Base-by-base conservation (phyloP, 2,329 filamentous ascomycete species). In the Aspergillus fischeri region DNA sequence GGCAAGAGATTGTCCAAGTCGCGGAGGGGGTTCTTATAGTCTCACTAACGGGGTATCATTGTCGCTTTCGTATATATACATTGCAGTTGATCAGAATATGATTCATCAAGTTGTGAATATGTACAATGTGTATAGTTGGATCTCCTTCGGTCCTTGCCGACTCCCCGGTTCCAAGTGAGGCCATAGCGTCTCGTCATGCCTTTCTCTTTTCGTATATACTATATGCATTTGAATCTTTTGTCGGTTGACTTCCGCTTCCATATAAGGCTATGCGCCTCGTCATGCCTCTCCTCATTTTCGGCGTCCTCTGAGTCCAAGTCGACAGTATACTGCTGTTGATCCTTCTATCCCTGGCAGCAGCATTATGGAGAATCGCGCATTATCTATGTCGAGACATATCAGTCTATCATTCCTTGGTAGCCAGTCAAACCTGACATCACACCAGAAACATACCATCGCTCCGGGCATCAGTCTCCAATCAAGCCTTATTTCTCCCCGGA, bases 1-100 rank as follows among this genome's bases (percentile, higher is more conserved):
- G 56, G 53, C 35, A 59, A 52, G 49, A 60, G 55, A 21, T 38
- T 67, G 32, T 14, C 25, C 32, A 47, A 48, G 6, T n/a, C 14
- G 52, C 21, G 24, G 14, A 57, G 35, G 41, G 62, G 57, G 3
- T 58, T 55, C 1, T 29, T 62, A 14, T 60, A 52, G 21, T 24
- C 9, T 38, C 4, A 3, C 32, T 7, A 3, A 7, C 4, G 32
- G 14, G 32, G 14, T 35, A 1, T 35, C 11, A 17, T 38, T 17
- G 14, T 3, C 14, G 32, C 32, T 38, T 14, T 38, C 17, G 6
- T 35, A 7, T 38, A 17, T 35, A 3, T 38, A 6, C 1, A 35
- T 14, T 35, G 29, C 11, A 17, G 14, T 14, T 35, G 32, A 17
- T 35, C 11, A 6, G 11, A 35, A 35, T 35, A 35, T 35, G 32